phyloP scores from a whole-genome alignment of 140 eudicot species.

The Flaveria floridana region DNA sequence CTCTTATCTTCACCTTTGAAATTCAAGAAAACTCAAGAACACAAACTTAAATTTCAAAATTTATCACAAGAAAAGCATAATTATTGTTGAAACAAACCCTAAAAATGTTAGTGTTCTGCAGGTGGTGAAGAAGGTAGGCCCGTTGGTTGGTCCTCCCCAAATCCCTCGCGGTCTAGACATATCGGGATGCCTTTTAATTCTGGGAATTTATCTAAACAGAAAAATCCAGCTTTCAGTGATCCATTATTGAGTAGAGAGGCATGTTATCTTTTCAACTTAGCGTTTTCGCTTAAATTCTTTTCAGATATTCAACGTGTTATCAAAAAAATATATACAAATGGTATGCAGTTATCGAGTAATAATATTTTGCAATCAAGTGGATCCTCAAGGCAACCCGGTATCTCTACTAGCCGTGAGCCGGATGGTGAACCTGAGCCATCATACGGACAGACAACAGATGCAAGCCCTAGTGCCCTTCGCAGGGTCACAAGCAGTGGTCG shows the following conservation, averaged over 20 bases:
- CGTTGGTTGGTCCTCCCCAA: slow-evolving; percentile 62
- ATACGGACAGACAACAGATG: slow-evolving; percentile 50
- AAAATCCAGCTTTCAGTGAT: slow-evolving; percentile 64
- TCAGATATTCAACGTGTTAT: not conserved
- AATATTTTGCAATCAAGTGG: slow-evolving; percentile 58
- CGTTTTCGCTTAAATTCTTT: not conserved
- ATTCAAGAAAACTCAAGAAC: not conserved
- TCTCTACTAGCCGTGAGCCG: slow-evolving; percentile 73
- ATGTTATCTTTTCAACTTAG: slow-evolving; percentile 18
- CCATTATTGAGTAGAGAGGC: slow-evolving; percentile 53
- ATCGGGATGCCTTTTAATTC: slow-evolving; percentile 42
- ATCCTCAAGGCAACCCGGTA: slow-evolving; percentile 72
- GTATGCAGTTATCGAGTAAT: slow-evolving; percentile 52
- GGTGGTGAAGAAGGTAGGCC: slow-evolving; percentile 73
- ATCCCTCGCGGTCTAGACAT: slow-evolving; percentile 55
- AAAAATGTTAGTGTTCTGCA: slow-evolving; percentile 26
- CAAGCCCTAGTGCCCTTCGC: slow-evolving; percentile 50
- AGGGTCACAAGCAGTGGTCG: slow-evolving; percentile 57
- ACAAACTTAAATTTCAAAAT: not conserved
- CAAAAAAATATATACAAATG: not conserved
- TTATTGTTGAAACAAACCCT: not conserved
- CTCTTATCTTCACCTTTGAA: not conserved
- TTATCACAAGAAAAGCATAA: not conserved
- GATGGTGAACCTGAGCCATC: slow-evolving; percentile 59
- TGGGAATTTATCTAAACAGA: slow-evolving; percentile 63